Conservation (phyloP, 2,329 filamentous ascomycete species). For the Metarhizium robertsii region DNA sequence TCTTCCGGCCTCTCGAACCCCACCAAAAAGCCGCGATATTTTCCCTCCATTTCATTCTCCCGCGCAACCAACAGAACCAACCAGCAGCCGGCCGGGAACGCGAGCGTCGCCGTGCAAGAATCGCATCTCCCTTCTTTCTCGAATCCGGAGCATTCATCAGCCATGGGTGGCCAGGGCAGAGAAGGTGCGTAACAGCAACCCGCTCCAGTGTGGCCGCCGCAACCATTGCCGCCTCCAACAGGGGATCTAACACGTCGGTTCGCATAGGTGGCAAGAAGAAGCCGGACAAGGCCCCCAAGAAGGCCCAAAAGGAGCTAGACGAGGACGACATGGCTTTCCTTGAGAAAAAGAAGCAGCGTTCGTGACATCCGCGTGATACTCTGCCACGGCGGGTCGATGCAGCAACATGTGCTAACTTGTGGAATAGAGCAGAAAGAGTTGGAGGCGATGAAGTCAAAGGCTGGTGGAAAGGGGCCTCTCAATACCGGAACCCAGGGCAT, state of each 20-base stretch:
- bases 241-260: neutral
- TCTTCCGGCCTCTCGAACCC: neutral
- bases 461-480: conserved; percentile 79
- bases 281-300: conserved; percentile 30
- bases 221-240: neutral
- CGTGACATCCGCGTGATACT: conserved; percentile 19
- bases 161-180: conserved; percentile 30
- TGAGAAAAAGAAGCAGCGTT: conserved; percentile 79
- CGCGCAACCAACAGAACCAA: neutral
- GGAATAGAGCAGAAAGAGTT: conserved; percentile 67
- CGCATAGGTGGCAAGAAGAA: conserved; percentile 69
- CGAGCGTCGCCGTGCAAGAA: neutral
- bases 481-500: conserved; percentile 81
- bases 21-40: neutral
- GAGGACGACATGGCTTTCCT: conserved; percentile 30
- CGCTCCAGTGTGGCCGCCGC: neutral
- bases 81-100: neutral
- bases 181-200: conserved; percentile 20
- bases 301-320: neutral
- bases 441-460: conserved; percentile 73
- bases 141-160: neutral
- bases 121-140: neutral
- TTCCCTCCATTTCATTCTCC: neutral
- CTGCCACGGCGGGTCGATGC: neutral
- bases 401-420: neutral